phyloP scores from a whole-genome alignment of 1,284 basidiomycete species.

The Moniliella sp. region DNA sequence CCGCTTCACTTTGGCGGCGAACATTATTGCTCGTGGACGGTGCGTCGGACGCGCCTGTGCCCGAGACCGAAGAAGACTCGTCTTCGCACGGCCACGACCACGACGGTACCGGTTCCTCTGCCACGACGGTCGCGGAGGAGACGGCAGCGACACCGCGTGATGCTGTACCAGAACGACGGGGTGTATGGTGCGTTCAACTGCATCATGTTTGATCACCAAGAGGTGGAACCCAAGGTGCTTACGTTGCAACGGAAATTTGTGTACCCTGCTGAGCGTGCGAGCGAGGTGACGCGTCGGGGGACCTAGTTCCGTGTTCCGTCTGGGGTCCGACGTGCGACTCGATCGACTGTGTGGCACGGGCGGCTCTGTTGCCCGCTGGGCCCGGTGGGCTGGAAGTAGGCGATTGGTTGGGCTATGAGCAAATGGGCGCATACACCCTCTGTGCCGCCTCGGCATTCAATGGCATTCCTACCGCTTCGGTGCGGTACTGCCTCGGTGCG shows the following conservation, averaged over 20 bases:
- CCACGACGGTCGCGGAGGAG: background rate
- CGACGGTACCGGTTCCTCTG: background rate
- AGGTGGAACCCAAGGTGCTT: slow-evolving; percentile 60
- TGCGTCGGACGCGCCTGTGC: slow-evolving; percentile 9
- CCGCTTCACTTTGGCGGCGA: slow-evolving; percentile 70
- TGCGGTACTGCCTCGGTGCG: slow-evolving; percentile 36
- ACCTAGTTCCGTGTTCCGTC: slow-evolving; percentile 36
- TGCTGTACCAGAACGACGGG: slow-evolving; percentile 34
- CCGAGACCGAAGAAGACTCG: slow-evolving; percentile 54
- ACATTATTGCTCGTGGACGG: slow-evolving; percentile 67
- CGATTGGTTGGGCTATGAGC: slow-evolving; percentile 73
- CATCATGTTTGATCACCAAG: slow-evolving; percentile 77
- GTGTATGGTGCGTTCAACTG: slow-evolving; percentile 90
- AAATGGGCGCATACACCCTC: slow-evolving; percentile 82
- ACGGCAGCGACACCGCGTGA: slow-evolving; percentile 14
- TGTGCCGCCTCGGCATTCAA: slow-evolving; percentile 76
- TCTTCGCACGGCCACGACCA: background rate
- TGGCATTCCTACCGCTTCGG: slow-evolving; percentile 38
- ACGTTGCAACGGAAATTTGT: slow-evolving; percentile 33
- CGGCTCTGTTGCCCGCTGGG: slow-evolving; percentile 19
- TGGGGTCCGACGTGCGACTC: slow-evolving; percentile 66
- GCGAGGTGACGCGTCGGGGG: too few relatives aligned
- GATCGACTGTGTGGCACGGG: slow-evolving; percentile 44
- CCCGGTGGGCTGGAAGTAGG: slow-evolving; percentile 40
- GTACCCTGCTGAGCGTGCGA: too few relatives aligned